Evolutionary conservation across 179 eudicot genomes (phyloP).

Genomic region (Silene vulgaris): DNA sequence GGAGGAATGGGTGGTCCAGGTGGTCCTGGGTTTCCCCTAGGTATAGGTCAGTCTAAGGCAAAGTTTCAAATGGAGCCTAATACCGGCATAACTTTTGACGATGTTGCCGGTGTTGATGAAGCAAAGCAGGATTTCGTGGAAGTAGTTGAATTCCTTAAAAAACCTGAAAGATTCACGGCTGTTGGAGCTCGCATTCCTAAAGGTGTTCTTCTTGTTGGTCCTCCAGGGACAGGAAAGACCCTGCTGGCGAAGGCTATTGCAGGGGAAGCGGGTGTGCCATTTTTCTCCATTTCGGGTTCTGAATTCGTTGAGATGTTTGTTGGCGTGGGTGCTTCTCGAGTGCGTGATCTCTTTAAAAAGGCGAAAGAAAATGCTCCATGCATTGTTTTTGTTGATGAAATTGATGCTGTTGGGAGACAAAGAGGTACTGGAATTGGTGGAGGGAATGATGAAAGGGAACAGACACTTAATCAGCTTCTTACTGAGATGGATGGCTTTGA

Average conservation of each 20-base stretch:
- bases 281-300: conserved; percentile 96
- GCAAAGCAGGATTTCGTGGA: conserved; percentile 99
- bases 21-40: conserved; percentile 83
- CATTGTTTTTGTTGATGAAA: conserved; percentile 98
- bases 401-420: conserved; percentile 96
- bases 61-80: conserved; percentile 99
- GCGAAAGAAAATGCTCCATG: conserved; percentile 98
- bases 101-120: conserved; percentile 98
- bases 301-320: conserved; percentile 99
- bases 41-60: conserved; percentile 91
- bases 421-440: conserved; percentile 99
- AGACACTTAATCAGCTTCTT: conserved; percentile 89
- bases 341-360: conserved; percentile 94
- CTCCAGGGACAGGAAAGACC: conserved; percentile 98
- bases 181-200: conserved; percentile 99
- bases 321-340: conserved; percentile 99
- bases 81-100: conserved; percentile 94
- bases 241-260: conserved; percentile 96
- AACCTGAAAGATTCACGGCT: conserved; percentile 93
- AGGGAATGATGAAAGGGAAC: conserved; percentile 97
- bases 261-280: conserved; percentile 98
- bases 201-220: conserved; percentile 97
- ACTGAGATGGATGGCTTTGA: conserved; percentile 99
- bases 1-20: conserved; percentile 99
- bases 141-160: conserved; percentile 91